Percentiles rank a stretch among this genome's conserved stretches.
Conservation (phyloP, 1,284 basidiomycete species). For the Malassezia sympodialis region DNA sequence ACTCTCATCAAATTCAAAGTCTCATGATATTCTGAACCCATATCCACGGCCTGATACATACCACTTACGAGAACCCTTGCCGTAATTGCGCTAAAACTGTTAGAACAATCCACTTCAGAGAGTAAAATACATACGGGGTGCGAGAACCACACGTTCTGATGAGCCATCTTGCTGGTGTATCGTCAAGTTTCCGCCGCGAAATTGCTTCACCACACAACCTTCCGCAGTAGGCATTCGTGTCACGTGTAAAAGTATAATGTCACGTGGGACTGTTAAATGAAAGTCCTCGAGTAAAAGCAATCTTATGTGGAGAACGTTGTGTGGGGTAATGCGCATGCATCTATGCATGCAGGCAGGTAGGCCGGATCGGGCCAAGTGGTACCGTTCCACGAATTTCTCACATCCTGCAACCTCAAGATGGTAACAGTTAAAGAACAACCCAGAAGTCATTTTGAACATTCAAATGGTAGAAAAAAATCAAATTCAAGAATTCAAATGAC, state of each 20-base stretch:
- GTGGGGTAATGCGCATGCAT: conserved; percentile 1
- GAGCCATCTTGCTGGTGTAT: conserved; percentile 39
- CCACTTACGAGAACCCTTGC: conserved; percentile 46
- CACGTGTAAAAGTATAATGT: conserved; percentile 14
- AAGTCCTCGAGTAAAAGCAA: too few species aligned
- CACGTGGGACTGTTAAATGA: conserved; percentile 4
- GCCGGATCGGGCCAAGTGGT: neutral
- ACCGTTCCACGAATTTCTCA: neutral
- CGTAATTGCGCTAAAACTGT: conserved; percentile 28
- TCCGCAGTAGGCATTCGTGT: neutral
- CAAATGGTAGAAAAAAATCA: neutral
- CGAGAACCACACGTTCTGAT: conserved; percentile 43
- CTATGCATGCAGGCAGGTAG: conserved; percentile 1
- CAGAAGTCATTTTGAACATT: neutral
- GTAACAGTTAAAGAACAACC: neutral
- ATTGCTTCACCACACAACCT: neutral
- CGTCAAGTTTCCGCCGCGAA: neutral
- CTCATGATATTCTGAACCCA: neutral
- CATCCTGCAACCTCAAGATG: neutral
- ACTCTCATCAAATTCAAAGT: neutral
- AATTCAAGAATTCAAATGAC: neutral
- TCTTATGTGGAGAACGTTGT: conserved; percentile 1
- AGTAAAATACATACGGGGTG: conserved; percentile 25
- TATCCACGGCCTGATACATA: conserved; percentile 20
- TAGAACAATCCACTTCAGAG: neutral